Conservation (phyloP, 331 rosid genomes). For the Stylosanthes scabra region DNA sequence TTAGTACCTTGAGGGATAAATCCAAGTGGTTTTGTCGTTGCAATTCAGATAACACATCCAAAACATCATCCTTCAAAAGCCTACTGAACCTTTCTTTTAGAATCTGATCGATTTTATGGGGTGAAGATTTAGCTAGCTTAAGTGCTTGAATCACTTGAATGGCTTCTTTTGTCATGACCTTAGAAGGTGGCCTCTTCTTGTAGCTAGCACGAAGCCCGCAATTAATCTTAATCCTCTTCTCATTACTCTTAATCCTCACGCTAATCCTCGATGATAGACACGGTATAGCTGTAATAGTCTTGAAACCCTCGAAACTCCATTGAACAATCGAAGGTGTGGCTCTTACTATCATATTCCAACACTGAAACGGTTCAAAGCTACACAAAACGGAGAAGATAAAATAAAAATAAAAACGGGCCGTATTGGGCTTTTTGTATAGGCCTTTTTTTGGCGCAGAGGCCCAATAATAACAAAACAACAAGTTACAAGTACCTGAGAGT, state of each 20-base stretch:
- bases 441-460: not conserved
- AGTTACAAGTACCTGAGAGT: not conserved
- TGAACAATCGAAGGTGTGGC: conserved; percentile 8
- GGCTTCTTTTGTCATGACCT: conserved; percentile 62
- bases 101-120: conserved; percentile 48
- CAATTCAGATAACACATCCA: conserved; percentile 58
- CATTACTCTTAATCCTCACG: not conserved
- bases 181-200: conserved; percentile 49
- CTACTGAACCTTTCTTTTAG: conserved; percentile 52
- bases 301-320: not conserved
- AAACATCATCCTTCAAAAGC: conserved; percentile 62
- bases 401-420: not conserved
- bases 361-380: not conserved
- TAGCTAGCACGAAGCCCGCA: conserved; percentile 66
- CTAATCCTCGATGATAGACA: not conserved
- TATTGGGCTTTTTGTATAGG: not conserved
- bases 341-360: not conserved
- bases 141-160: conserved; percentile 74
- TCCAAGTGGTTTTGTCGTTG: conserved; percentile 63
- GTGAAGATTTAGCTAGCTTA: conserved; percentile 61
- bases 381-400: not conserved
- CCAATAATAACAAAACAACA: not conserved
- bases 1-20: conserved; percentile 57
- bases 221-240: not conserved
- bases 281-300: not conserved